Base-by-base conservation (phyloP, 495 filamentous ascomycete species). In the Penicillium arizonense region DNA sequence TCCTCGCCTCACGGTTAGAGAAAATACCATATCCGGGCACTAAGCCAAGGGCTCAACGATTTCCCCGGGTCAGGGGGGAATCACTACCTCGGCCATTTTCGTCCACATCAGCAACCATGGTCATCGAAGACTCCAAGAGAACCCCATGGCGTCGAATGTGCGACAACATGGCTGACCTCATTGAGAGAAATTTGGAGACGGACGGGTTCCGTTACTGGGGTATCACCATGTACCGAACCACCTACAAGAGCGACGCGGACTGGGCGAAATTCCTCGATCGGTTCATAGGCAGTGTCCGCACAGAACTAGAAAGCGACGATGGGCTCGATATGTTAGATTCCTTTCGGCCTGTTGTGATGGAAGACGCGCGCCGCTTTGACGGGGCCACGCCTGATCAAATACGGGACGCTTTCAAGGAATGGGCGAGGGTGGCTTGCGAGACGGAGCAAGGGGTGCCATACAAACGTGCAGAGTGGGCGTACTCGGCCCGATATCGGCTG, bases 71-170 rank as follows among this genome's bases (percentile, higher is more conserved):
- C 37, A 50, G 36, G 47, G 36, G 12, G n/a, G 26, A 43, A 51
- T 51, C 20, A 44, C 37, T 30, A 33, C 28, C 28, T 47, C 48
- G 48, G 18, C 14, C 48, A 51, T 51, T 51, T 51, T 51, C 48
- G 39, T 51, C 48, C 39, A 51, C 48, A 43, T 43, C 48, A 51
- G 21, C 48, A 44, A 51, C 24, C 20, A 43, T 36, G 48, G 48
- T 43, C 30, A 44, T 51, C 24, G 16, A 51, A 51, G 48, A 51
- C 20, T 51, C 48, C 39, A 51, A 51, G n/a, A 51, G 39, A 51
- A 51, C 48, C 48, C 48, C 16, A 51, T 33, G 44, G 44, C 12
- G 12, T 14, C 44, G 3, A 46, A 3, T 46, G 8, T 10, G 5
- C 30, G 11, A 23, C 7, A 48, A 48, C 9, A 21, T 5, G 8